Evolutionary conservation across 140 eudicot species (phyloP).

Genomic region (Senecio squalidus): DNA sequence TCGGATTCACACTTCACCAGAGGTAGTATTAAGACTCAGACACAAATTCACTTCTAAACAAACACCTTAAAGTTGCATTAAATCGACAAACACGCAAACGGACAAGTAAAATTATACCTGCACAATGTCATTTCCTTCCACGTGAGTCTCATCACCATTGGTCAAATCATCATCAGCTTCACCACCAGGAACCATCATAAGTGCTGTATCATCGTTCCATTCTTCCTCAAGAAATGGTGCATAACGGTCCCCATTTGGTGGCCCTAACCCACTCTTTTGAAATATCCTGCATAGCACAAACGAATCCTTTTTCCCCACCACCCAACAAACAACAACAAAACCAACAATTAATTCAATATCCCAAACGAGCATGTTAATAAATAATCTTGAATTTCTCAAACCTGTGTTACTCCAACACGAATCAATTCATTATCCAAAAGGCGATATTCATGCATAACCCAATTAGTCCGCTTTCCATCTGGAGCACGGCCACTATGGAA

Average conservation of each 20-base stretch:
- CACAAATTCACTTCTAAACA: background rate
- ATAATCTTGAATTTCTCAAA: conserved; percentile 17
- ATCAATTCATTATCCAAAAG: conserved; percentile 51
- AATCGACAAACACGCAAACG: background rate
- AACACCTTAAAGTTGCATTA: background rate
- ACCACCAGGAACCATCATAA: conserved; percentile 68
- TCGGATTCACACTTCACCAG: too few relatives aligned
- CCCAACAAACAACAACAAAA: conserved; percentile 29
- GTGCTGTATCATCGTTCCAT: conserved; percentile 66
- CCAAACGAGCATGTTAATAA: background rate
- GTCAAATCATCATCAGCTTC: conserved; percentile 65
- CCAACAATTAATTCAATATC: conserved; percentile 11
- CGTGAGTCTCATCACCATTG: conserved; percentile 57
- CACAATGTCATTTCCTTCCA: conserved; percentile 36
- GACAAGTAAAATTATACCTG: conserved; percentile 21
- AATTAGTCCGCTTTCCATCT: conserved; percentile 68
- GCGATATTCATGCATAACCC: conserved; percentile 93
- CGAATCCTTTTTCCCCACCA: conserved; percentile 56
- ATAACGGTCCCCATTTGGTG: conserved; percentile 85
- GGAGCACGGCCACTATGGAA: conserved; percentile 87
- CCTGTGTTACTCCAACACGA: conserved; percentile 56
- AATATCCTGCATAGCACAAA: conserved; percentile 86
- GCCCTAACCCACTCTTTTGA: conserved; percentile 85
- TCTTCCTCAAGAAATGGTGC: conserved; percentile 95
- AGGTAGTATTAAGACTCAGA: too few relatives aligned